These are phyloP conservation scores for Zygnema cylindricum DNA, from an alignment of 139 green algal genomes.

Conservation along the genomic window DNA sequence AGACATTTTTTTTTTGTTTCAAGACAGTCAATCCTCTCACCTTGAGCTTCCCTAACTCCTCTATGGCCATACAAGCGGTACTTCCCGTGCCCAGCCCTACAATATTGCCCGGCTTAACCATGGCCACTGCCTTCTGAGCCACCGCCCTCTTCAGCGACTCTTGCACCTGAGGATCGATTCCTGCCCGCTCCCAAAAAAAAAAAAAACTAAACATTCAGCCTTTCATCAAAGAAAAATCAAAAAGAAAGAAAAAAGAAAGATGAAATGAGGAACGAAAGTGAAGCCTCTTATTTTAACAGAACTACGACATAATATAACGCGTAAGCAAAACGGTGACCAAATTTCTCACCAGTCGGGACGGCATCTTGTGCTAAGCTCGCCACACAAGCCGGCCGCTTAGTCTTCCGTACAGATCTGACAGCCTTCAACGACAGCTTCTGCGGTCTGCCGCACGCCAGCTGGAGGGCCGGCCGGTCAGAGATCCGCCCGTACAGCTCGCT, in stretches of 20 bases:
- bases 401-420: neutral
- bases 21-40: no score
- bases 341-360: neutral
- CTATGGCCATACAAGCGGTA: conserved; percentile 30
- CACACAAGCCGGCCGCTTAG: neutral
- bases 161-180: conserved; percentile 37
- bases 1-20: no score
- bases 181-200: conserved; percentile 17
- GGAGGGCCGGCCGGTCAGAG: neutral
- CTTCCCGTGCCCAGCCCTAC: conserved; percentile 47
- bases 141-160: conserved; percentile 30
- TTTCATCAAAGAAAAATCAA: neutral
- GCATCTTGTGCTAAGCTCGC: neutral
- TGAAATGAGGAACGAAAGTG: no score
- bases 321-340: neutral
- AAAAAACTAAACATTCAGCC: neutral
- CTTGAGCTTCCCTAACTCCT: conserved; percentile 43
- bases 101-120: conserved; percentile 34
- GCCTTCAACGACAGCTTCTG: neutral
- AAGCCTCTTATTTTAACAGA: no score
- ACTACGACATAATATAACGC: neutral
- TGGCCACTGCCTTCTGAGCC: conserved; percentile 27
- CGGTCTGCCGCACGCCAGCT: neutral
- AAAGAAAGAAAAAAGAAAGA: neutral
- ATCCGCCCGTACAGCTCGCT: neutral